Evolutionary conservation across 805 yeast genomes (phyloP), one percentile per base, ranked within the genome.

Genomic region (Cyberlindnera euphorbiiphila): DNA sequence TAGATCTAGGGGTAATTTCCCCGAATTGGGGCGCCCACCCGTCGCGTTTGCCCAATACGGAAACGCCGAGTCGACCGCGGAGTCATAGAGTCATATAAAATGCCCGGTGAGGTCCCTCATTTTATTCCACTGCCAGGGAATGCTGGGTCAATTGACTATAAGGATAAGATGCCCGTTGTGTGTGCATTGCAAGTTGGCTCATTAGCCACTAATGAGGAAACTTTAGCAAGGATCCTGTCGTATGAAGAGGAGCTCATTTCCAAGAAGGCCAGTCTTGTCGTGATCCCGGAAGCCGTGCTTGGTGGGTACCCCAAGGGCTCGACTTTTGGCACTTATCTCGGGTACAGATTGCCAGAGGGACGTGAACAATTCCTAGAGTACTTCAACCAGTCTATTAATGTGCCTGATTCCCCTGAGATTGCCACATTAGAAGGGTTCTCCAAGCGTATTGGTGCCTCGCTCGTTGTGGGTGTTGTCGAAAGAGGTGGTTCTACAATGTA

Each of bases 281-380:
- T 68, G n/a, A 46, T 68, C 29, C 74, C 74, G 15, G 74, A 68
- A 43, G 72, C 71, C 15, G 50, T 64, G 2, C 44, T 68, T n/a
- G 72, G 72, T 14, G 74, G 72, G 4, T 68, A 68, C 42, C 72
- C 74, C 10, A 68, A 68, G 46, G 72, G 72, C 3, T 49, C 63
- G 18, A 59, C 56, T 6, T 68, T 68, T 43, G 72, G 71, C 8
- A 58, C 71, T 6, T 63, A 62, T 38, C 43, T 68, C 24, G 74
- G 72, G 0, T 66, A 61, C 49, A 54, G 74, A 39, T 45, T 61
- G 25, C 68, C 62, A 28, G 55, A 57, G 21, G 74, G 74, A 5
- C 56, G 70, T 27, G 64, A 65, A 25, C 68, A 63, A 36, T 68
- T 60, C 45, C 56, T 62, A 3, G 43, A 47, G 24, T 68, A 68